Percentiles rank a stretch among this genome's conserved stretches.
These are phyloP conservation scores for Xylaria palmicola DNA, from an alignment of 495 filamentous ascomycete species.

Conservation along the genomic window DNA sequence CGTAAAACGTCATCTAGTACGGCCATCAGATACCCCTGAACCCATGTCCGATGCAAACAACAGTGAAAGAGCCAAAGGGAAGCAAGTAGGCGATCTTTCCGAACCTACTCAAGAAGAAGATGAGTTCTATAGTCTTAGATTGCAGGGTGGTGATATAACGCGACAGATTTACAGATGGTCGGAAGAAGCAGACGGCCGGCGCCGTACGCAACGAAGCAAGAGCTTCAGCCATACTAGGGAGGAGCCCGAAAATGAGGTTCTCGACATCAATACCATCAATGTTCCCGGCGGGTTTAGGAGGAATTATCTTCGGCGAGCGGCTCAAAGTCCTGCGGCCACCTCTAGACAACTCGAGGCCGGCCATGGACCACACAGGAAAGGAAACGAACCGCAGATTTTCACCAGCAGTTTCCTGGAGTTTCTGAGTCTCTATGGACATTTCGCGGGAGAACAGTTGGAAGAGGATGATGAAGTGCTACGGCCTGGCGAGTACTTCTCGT, in stretches of 20 bases:
- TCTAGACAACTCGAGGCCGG: constrained; percentile 46
- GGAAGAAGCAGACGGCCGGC: constrained; percentile 69
- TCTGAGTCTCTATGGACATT: constrained; percentile 90
- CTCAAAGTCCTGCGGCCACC: constrained; percentile 52
- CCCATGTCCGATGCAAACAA: constrained; percentile 34
- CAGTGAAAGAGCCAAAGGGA: constrained; percentile 46
- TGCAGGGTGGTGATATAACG: constrained; percentile 94
- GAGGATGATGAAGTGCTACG: constrained; percentile 87
- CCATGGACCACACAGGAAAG: constrained; percentile 33
- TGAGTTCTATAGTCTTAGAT: constrained; percentile 86
- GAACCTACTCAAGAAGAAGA: constrained; percentile 56
- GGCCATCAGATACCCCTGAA: constrained; percentile 52
- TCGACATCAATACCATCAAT: constrained; percentile 84
- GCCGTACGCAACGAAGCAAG: constrained; percentile 66
- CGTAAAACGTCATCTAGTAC: constrained; percentile 77
- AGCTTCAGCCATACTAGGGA: constrained; percentile 80
- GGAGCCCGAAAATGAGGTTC: constrained; percentile 69
- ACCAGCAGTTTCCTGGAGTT: constrained; percentile 95
- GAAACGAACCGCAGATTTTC: constrained; percentile 62
- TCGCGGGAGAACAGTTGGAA: constrained; percentile 92
- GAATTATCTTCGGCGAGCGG: constrained; percentile 75
- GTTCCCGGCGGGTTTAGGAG: constrained; percentile 90
- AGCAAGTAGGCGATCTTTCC: constrained; percentile 45
- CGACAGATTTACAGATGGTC: constrained; percentile 93
- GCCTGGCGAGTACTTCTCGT: constrained; percentile 82